phyloP scores from a whole-genome alignment of 1,284 basidiomycete species.

The Phlebopus sp. region DNA sequence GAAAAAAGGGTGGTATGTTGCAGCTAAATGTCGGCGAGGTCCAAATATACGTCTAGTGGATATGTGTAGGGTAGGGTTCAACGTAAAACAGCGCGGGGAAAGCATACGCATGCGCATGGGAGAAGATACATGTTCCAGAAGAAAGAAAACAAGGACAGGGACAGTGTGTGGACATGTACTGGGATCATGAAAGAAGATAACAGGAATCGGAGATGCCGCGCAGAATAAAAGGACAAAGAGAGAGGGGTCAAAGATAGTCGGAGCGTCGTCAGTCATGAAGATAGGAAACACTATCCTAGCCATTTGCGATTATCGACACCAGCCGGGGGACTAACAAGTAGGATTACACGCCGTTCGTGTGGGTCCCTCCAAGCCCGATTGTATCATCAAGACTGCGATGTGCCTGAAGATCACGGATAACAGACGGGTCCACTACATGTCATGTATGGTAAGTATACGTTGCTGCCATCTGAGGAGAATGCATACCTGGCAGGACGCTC shows the following conservation, averaged over 20 bases:
- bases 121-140: constrained; percentile 23
- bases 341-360: constrained; percentile 30
- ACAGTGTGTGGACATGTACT: constrained; percentile 16
- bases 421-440: constrained; percentile 76
- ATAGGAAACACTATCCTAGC: constrained; percentile 14
- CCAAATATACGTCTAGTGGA: constrained; percentile 23
- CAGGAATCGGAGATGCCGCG: constrained; percentile 14
- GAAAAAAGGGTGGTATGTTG: constrained; percentile 12
- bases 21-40: constrained; percentile 16
- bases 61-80: constrained; percentile 20
- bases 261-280: constrained; percentile 32
- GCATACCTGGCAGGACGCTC: constrained; percentile 78
- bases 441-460: constrained; percentile 10
- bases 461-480: background rate
- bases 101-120: constrained; percentile 28
- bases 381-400: constrained; percentile 78
- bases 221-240: constrained; percentile 14
- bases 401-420: constrained; percentile 83
- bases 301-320: constrained; percentile 26
- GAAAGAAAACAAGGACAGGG: constrained; percentile 1
- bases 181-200: constrained; percentile 12
- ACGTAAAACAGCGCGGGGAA: constrained; percentile 18
- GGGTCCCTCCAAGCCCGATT: constrained; percentile 28
- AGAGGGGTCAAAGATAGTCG: constrained; percentile 18
- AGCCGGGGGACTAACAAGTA: constrained; percentile 17